A percentile compares a stretch with the other conserved stretches of the same genome.
These are phyloP conservation scores for Cerioporus squamosus DNA, from an alignment of 1,284 basidiomycete species.

Conservation along the genomic window DNA sequence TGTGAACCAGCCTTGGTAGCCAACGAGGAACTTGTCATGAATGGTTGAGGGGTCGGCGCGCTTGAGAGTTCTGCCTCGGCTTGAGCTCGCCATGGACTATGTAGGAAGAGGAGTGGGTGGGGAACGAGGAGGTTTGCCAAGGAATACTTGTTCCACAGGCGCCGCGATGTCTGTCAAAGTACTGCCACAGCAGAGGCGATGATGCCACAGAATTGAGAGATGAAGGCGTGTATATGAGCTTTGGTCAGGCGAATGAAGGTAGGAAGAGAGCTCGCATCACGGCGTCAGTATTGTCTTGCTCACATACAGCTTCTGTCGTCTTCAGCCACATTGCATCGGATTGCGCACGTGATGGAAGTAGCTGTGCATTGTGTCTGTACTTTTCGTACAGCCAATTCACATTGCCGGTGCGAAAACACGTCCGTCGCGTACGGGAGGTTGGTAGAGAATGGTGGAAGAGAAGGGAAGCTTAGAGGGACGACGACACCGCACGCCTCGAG, in stretches of 20 bases:
- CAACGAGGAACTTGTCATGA: conserved; percentile 80
- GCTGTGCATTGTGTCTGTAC: background rate
- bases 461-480: no score
- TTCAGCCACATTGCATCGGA: background rate
- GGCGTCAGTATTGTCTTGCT: no score
- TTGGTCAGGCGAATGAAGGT: no score
- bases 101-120: background rate
- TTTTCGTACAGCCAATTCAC: no score
- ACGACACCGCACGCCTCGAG: conserved; percentile 3
- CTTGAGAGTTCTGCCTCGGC: conserved; percentile 27
- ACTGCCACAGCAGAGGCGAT: background rate
- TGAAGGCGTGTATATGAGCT: no score
- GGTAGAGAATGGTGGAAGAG: no score
- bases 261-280: no score
- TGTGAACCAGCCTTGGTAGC: conserved; percentile 82
- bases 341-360: background rate
- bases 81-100: conserved; percentile 17
- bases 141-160: background rate
- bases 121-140: background rate
- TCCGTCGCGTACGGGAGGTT: no score
- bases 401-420: no score
- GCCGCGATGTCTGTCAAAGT: background rate
- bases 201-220: no score
- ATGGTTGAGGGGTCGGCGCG: conserved; percentile 56
- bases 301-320: background rate